A percentile compares a stretch with the other conserved stretches of the same genome.
These are phyloP conservation scores for Lobosporangium transversale DNA, from an alignment of 192 early-diverging fungal species.

Conservation along the genomic window DNA sequence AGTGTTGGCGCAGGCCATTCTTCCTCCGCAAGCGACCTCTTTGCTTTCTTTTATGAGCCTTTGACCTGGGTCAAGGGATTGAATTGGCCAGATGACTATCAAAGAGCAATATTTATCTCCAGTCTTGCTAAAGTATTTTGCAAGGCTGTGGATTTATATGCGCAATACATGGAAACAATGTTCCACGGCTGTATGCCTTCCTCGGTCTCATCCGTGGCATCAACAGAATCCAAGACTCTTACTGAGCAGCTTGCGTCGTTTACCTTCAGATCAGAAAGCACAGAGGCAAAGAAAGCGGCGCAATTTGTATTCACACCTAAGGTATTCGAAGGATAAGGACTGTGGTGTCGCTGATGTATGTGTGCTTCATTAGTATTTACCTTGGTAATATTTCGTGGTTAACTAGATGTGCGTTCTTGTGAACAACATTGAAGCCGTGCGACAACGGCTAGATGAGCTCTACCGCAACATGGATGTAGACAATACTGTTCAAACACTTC, in stretches of 20 bases:
- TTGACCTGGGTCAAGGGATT: constrained; percentile 75
- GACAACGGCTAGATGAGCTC: constrained; percentile 59
- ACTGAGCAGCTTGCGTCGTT: constrained; percentile 53
- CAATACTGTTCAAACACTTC: constrained; percentile 56
- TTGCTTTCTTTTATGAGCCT: constrained; percentile 80
- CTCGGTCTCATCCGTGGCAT: constrained; percentile 33
- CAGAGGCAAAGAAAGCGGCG: constrained; percentile 46
- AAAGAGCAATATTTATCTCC: constrained; percentile 70
- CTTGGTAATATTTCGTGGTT: too few relatives aligned
- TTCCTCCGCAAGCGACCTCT: constrained; percentile 82
- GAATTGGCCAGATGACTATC: constrained; percentile 68
- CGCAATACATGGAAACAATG: constrained; percentile 56
- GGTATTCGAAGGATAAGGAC: constrained; percentile 49
- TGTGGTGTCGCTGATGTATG: too few relatives aligned
- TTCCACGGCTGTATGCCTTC: constrained; percentile 57
- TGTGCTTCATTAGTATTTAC: too few relatives aligned
- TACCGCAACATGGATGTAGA: constrained; percentile 69
- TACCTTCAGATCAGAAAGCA: constrained; percentile 50
- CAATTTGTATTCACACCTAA: constrained; percentile 63
- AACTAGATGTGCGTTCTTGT: constrained; percentile 69
- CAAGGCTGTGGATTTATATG: constrained; percentile 73
- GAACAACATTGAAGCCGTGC: constrained; percentile 67
- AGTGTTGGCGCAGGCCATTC: constrained; percentile 68
- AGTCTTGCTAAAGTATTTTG: constrained; percentile 72
- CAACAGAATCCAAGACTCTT: constrained; percentile 29